Evolutionary conservation across 2,329 filamentous ascomycete genomes (phyloP), one percentile per base, ranked within the genome.

Genomic region (Exophiala dermatitidis): DNA sequence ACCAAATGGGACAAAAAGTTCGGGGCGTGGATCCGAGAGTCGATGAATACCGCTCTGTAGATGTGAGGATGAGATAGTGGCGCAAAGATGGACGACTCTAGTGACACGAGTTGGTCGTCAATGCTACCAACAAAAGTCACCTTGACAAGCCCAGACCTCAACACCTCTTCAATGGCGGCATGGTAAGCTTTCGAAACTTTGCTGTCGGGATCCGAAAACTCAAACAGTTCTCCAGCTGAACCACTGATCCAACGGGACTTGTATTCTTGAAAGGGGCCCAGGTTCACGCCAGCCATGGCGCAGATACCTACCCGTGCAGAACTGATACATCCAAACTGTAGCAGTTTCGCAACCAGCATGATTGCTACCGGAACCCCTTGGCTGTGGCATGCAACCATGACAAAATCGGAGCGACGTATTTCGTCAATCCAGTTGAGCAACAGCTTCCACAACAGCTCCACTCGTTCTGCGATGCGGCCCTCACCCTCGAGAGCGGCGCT

Each of bases 401-500:
- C 84, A 57, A 97, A 84, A 69, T 98, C 93, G 0, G 93, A 90
- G 49, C 80, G 80, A 48, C 88, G 83, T 32, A 98, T 86, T 59
- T 91, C 85, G 36, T 95, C 89, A 60, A 96, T 88, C 88, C 90
- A 95, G 68, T 96, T 96, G 30, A 96, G 77, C 51, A 98, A 76
- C 6, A 97, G 77, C 69, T 91, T 95, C 93, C 93, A 98, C 4
- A 98, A 73, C 37, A 94, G 87, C 56, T 94, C 87, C 1, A 97
- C 89, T 4, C 93, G 81, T 58, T 97, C 90, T 2, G 80, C 80
- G 44, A 98, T 93, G 67, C 88, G 89, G 28, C 93, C 93, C 70
- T 98, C 93, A 26, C 91, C 91, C 71, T 98, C 93, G 0, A 98
- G 77, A 0, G 91, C 89, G 9, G 97, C 87, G 67, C 94, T 96